These are phyloP conservation scores for Parmelia sp. DNA, from an alignment of 495 filamentous ascomycete genomes.

Conservation along the genomic window DNA sequence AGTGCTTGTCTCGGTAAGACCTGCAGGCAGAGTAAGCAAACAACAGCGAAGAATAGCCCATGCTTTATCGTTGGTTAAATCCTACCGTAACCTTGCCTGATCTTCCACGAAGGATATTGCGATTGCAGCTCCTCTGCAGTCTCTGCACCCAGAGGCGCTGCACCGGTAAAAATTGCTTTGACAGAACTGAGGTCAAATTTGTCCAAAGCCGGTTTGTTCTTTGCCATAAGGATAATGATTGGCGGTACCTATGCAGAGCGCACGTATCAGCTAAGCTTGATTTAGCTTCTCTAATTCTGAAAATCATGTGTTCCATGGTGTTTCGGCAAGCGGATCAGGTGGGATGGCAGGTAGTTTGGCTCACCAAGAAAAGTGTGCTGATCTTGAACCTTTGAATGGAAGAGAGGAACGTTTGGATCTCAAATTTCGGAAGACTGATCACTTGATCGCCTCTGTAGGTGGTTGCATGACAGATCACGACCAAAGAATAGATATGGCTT, in stretches of 20 bases:
- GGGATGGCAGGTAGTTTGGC: slow-evolving; percentile 18
- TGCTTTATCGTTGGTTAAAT: neutral
- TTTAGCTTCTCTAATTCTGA: neutral
- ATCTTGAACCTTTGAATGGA: slow-evolving; percentile 72
- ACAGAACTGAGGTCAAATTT: slow-evolving; percentile 74
- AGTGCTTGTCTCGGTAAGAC: slow-evolving; percentile 75
- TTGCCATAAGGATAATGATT: slow-evolving; percentile 75
- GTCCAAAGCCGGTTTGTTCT: slow-evolving; percentile 53
- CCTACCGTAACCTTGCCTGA: slow-evolving; percentile 79
- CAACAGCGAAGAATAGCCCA: neutral
- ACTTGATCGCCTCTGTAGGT: slow-evolving; percentile 71
- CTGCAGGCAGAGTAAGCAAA: slow-evolving; percentile 31
- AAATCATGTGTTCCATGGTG: neutral
- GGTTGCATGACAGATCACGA: slow-evolving; percentile 64
- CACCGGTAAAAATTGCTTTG: slow-evolving; percentile 64
- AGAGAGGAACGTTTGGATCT: slow-evolving; percentile 56
- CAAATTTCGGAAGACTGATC: slow-evolving; percentile 81
- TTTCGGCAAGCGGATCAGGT: neutral
- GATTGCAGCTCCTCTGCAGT: slow-evolving; percentile 61
- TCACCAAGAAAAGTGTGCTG: slow-evolving; percentile 58
- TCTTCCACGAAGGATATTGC: slow-evolving; percentile 56
- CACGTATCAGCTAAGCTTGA: neutral
- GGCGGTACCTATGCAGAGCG: slow-evolving; percentile 59
- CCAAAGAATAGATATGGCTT: slow-evolving; percentile 80
- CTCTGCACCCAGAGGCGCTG: slow-evolving; percentile 76